These are phyloP conservation scores for Pseudopyricularia javanii DNA, from an alignment of 2,329 filamentous ascomycete genomes.

Conservation along the genomic window DNA sequence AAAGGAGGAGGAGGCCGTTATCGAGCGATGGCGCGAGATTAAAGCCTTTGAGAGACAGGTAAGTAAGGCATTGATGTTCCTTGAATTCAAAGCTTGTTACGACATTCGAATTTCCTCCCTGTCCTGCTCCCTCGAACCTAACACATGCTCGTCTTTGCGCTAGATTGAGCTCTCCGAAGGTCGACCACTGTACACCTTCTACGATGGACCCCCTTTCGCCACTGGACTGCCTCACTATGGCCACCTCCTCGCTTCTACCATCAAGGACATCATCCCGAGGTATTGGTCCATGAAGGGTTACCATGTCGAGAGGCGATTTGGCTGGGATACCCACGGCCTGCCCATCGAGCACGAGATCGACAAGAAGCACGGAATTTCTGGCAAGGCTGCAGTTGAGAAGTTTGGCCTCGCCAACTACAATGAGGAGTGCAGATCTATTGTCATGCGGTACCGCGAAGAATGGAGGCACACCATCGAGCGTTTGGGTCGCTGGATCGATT, in stretches of 20 bases:
- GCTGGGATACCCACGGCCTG: constrained; percentile 89
- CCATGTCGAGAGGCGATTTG: constrained; percentile 84
- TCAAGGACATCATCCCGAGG: constrained; percentile 92
- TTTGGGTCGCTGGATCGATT: constrained; percentile 91
- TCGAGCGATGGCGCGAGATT: constrained; percentile 82
- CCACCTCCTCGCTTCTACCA: constrained; percentile 80
- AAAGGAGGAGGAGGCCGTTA: constrained; percentile 75
- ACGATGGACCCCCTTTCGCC: constrained; percentile 74
- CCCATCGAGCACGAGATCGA: constrained; percentile 97
- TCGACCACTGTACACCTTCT: constrained; percentile 82
- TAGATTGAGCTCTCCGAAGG: constrained; percentile 69
- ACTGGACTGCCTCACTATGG: constrained; percentile 44
- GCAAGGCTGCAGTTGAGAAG: constrained; percentile 74
- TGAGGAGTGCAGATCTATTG: constrained; percentile 79
- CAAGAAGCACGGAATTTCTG: constrained; percentile 80
- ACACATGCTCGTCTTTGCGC: constrained; percentile 6
- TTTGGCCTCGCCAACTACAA: constrained; percentile 88
- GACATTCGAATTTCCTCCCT: background rate
- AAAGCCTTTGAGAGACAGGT: constrained; percentile 82
- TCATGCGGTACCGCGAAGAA: constrained; percentile 79
- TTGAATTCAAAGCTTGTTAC: background rate
- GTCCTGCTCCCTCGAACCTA: background rate
- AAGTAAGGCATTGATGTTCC: constrained; percentile 6
- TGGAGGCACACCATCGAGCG: constrained; percentile 84
- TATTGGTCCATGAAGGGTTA: constrained; percentile 98